Percentiles rank a stretch among this genome's conserved stretches.
Evolutionary conservation across 163 green algal species (phyloP).

Genomic region (Chlorella variabilis): DNA sequence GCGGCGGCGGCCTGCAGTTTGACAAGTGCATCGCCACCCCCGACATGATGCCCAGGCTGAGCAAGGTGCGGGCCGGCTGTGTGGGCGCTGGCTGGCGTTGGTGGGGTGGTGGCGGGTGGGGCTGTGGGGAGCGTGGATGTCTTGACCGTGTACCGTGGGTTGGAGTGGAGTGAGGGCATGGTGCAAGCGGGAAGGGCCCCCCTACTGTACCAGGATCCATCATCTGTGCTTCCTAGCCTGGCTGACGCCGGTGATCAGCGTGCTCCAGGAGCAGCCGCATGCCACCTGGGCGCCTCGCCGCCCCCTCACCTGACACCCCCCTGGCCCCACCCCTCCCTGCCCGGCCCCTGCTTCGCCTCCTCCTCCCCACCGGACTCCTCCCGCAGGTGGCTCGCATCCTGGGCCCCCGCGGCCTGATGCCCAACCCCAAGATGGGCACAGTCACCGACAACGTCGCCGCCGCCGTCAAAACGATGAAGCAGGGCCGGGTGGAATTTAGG

Average conservation of each 20-base stretch:
- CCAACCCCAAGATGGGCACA: slow-evolving; percentile 99
- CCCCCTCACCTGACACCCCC: neutral
- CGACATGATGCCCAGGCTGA: slow-evolving; percentile 77
- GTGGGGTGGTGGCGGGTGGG: neutral
- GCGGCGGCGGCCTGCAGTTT: slow-evolving; percentile 70
- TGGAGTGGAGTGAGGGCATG: too few species aligned
- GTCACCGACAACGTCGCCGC: slow-evolving; percentile 77
- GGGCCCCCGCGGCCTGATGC: slow-evolving; percentile 98
- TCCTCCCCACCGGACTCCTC: slow-evolving; percentile 7
- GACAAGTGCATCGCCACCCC: slow-evolving; percentile 80
- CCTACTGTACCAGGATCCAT: too few species aligned
- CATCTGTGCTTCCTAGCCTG: too few species aligned
- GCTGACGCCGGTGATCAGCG: too few species aligned
- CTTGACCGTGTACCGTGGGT: neutral
- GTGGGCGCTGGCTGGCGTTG: neutral
- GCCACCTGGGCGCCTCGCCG: too few species aligned
- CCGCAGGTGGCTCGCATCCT: slow-evolving; percentile 74
- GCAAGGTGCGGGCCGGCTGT: slow-evolving; percentile 9
- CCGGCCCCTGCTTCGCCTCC: slow-evolving; percentile 54
- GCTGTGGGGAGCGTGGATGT: slow-evolving; percentile 34
- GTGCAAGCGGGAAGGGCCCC: too few species aligned
- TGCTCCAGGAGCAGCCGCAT: too few species aligned
- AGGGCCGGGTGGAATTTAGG: slow-evolving; percentile 78
- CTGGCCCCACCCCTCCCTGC: too few species aligned
- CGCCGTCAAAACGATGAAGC: slow-evolving; percentile 67